Evolutionary conservation across 371 early-diverging fungal genomes (phyloP), one percentile per base, ranked within the genome.

Genomic region (Blakeslea trispora): DNA sequence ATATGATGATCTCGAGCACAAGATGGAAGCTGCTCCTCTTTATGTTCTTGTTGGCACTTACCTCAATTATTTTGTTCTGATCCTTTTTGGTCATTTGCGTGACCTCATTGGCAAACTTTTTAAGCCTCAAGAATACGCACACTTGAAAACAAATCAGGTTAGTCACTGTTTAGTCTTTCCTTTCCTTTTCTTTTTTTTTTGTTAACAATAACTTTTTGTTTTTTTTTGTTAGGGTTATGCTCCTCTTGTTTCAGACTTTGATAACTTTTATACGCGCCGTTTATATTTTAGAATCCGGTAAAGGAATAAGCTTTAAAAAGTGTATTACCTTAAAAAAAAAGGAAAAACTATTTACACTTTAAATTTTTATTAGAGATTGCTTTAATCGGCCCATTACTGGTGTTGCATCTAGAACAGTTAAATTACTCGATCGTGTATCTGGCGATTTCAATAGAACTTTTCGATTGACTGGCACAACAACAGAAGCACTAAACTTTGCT

Each of bases 311-410:
- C 15, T 61, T 37, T 58, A 5, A 28, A 28, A 28, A 5, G 28
- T 28, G 28, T 28, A 28, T 28, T 28, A 28, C 28, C 28, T 28
- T 3, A 28, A 28, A 5, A 45, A 42, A 18, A 22, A 51, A 46
- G 23, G 23, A 45, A 23, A 10, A 91, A 23, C 99, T 15, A 3
- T 45, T 31, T 45, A 18, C 32, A 50, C 21, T 50, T 14, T 28
- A 28, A 28, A 19, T 21, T 45, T 39, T 41, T 10, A 2, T 2
- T 52, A 78, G 93, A 35, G 99, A 99, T 81, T 93, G 92, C 70
- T 99, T 95, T 81, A 95, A 97, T 71, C 86, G 98, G 13, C 99
- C 99, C 13, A 94, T 98, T 53, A 94, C 94, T 17, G 90, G 93
- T 42, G 95, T 96, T 6, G 95, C 99, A 7, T 96, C 97, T n/a